These are phyloP conservation scores for carrot (Daucus carota) DNA, from an alignment of 129 eudicot species.

Conservation along the genomic window DNA sequence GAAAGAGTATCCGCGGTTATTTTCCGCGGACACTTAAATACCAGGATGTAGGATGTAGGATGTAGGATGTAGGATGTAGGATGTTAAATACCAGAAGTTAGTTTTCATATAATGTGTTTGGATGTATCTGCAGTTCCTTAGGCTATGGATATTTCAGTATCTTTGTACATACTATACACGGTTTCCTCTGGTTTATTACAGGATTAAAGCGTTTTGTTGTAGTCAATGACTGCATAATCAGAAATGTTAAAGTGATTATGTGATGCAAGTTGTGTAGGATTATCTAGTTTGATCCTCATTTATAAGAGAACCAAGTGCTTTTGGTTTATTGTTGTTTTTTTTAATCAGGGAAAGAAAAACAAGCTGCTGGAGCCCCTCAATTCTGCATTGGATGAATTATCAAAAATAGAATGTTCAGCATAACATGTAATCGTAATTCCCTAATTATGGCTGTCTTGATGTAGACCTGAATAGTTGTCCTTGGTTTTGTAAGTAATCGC, in stretches of 20 bases:
- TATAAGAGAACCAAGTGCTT: not conserved
- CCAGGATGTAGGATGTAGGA: too few relatives aligned
- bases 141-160: not conserved
- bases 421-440: too few relatives aligned
- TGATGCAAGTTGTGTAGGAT: not conserved
- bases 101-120: not conserved
- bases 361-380: slow-evolving; percentile 47
- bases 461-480: too few relatives aligned
- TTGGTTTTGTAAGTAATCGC: too few relatives aligned
- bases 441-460: too few relatives aligned
- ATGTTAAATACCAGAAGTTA: not conserved
- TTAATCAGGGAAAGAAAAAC: slow-evolving; percentile 42
- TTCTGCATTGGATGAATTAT: slow-evolving; percentile 38
- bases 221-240: not conserved
- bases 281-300: not conserved
- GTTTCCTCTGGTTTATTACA: not conserved
- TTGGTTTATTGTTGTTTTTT: not conserved
- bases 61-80: not conserved
- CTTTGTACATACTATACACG: not conserved
- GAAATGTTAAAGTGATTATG: not conserved
- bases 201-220: not conserved
- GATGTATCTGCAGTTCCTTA: not conserved
- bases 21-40: too few relatives aligned
- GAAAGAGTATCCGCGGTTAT: too few relatives aligned
- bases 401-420: too few relatives aligned